phyloP scores from a whole-genome alignment of 768 basidiomycete genomes.

The Termitomyces bulborhizus region DNA sequence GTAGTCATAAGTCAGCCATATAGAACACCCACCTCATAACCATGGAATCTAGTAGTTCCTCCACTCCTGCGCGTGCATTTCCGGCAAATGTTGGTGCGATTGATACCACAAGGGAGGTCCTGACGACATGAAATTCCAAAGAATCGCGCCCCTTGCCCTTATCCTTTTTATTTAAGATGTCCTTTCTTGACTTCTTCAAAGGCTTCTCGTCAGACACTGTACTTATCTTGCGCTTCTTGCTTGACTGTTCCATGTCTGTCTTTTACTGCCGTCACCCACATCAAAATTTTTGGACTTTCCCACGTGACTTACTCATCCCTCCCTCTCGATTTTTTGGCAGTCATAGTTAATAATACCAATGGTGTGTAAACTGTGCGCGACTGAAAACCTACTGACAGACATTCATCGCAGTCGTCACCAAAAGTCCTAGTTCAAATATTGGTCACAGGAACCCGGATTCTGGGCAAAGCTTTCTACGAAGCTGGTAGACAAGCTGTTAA shows the following conservation, averaged over 20 bases:
- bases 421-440: conserved; percentile 75
- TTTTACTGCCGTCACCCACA: not conserved
- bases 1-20: not conserved
- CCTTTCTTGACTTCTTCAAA: conserved; percentile 31
- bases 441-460: conserved; percentile 67
- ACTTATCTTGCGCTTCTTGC: conserved; percentile 46
- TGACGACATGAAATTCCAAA: conserved; percentile 56
- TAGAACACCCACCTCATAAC: conserved; percentile 72
- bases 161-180: conserved; percentile 23
- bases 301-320: conserved; percentile 5
- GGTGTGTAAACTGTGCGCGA: conserved; percentile 5
- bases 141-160: conserved; percentile 32
- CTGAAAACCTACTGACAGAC: not conserved
- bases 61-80: conserved; percentile 66
- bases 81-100: conserved; percentile 78
- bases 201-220: conserved; percentile 18
- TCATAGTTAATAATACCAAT: conserved; percentile 1
- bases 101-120: conserved; percentile 63
- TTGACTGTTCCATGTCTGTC: conserved; percentile 19
- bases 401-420: conserved; percentile 61
- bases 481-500: conserved; percentile 89
- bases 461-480: conserved; percentile 88
- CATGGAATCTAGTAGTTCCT: conserved; percentile 92
- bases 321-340: not conserved
- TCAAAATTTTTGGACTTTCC: conserved; percentile 6